Evolutionary conservation across 208 protist genomes (phyloP), one percentile per base, ranked within the genome.

Genomic region (Crithidia fasciculata): DNA sequence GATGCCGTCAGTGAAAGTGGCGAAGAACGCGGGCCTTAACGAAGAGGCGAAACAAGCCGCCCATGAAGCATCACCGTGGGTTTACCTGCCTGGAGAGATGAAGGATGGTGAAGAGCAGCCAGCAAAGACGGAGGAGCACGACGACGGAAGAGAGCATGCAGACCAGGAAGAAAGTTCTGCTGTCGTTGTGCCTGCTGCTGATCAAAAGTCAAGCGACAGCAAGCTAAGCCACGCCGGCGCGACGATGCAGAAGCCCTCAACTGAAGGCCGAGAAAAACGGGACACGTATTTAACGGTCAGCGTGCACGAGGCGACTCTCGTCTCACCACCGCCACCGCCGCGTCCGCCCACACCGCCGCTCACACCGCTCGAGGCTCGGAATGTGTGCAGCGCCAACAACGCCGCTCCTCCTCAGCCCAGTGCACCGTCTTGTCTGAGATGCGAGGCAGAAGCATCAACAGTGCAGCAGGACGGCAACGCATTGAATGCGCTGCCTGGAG

Each of bases 321-420:
- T 28, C 28, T 28, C 28, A 28, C n/a, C 50, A 19, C 19, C 54
- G 28, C 54, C 28, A 6, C 55, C 55, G 6, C 55, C 36, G 28
- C 55, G 55, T 13, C 55, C 28, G 13, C 55, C 55, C 28, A 59
- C 55, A n/a, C 55, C 55, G 40, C 55, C 55, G 8, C 55, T 59
- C 16, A 59, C 55, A 15, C 55, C 55, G 7, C 28, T 59, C 19
- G 7, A 40, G 6, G 7, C 55, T 59, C 6, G 52, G n/a, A 19
- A 56, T 19, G 52, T 56, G 45, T 8, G 45, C 45, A 28, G 28
- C 12, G 45, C 50, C 50, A 15, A 55, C 50, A 55, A 28, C 28
- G 28, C 28, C 28, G 28, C 28, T 28, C 28, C 28, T 28, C 28
- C 28, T 28, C 28, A 28, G 28, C 28, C 28, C 28, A 28, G 28